phyloP scores from a whole-genome alignment of 352 stramenopile genomes.

The Globisporangium spiculum region DNA sequence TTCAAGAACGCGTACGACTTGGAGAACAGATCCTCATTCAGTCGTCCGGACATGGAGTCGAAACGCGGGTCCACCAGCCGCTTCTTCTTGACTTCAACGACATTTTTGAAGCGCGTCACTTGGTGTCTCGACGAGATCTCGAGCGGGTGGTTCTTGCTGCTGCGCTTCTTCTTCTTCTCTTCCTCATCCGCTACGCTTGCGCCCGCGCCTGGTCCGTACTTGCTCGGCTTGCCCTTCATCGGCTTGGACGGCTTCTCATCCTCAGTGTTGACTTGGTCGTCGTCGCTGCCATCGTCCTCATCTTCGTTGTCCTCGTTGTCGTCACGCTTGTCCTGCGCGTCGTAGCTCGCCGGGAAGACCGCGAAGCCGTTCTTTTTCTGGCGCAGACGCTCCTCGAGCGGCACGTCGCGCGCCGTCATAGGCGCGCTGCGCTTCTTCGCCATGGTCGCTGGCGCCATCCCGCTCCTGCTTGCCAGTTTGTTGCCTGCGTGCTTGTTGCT shows the following conservation, averaged over 20 bases:
- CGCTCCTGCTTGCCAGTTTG: neutral
- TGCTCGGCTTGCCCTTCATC: slow-evolving; percentile 15
- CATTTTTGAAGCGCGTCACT: slow-evolving; percentile 74
- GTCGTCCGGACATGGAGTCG: slow-evolving; percentile 71
- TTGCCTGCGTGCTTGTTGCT: neutral
- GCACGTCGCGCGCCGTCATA: slow-evolving; percentile 48
- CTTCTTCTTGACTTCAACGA: slow-evolving; percentile 81
- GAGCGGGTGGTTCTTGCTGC: slow-evolving; percentile 87
- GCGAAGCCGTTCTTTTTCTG: slow-evolving; percentile 80
- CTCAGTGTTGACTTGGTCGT: neutral
- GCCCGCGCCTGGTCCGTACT: slow-evolving; percentile 13
- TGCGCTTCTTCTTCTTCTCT: slow-evolving; percentile 27
- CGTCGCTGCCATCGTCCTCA: neutral
- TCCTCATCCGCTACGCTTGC: slow-evolving; percentile 4
- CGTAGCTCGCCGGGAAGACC: slow-evolving; percentile 17
- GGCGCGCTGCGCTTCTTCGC: slow-evolving; percentile 13
- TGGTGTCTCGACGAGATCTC: slow-evolving; percentile 85
- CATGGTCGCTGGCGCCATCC: slow-evolving; percentile 10
- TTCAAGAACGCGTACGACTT: slow-evolving; percentile 90
- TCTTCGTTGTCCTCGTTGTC: neutral
- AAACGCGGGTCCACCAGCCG: slow-evolving; percentile 84
- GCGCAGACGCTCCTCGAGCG: slow-evolving; percentile 72
- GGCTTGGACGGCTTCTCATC: slow-evolving; percentile 17
- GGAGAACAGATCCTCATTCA: slow-evolving; percentile 87
- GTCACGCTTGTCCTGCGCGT: neutral